A percentile compares a stretch with the other conserved stretches of the same genome.
phyloP scores from a whole-genome alignment of 1,284 basidiomycete genomes.

The Puccinia polysora region DNA sequence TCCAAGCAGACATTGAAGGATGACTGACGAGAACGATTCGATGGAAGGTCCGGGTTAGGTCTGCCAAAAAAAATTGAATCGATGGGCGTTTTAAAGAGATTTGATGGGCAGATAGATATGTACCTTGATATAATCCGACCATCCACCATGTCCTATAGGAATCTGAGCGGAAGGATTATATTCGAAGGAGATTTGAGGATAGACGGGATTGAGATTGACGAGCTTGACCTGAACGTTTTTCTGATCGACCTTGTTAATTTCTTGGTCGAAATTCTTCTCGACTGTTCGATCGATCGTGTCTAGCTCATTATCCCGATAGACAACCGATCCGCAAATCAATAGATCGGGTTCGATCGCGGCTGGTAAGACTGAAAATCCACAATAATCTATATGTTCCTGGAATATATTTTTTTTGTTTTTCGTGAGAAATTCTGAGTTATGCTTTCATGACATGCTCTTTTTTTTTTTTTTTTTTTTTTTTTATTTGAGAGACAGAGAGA shows the following conservation, averaged over 20 bases:
- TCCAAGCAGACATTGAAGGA: background rate
- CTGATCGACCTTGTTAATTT: too few species aligned
- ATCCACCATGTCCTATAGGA: slow-evolving; percentile 10
- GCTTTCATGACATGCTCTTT: background rate
- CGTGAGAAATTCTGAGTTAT: background rate
- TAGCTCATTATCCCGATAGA: background rate
- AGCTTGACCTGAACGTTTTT: slow-evolving; percentile 1
- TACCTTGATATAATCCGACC: slow-evolving; percentile 32
- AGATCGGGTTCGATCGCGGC: slow-evolving; percentile 40
- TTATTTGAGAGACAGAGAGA: background rate
- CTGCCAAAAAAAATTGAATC: background rate
- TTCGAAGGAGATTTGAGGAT: slow-evolving; percentile 9
- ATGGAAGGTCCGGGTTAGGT: background rate
- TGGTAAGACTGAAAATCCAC: slow-evolving; percentile 29
- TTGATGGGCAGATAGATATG: background rate
- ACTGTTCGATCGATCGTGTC: background rate
- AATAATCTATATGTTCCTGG: slow-evolving; percentile 41
- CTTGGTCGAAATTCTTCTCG: too few species aligned
- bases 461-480: too few species aligned
- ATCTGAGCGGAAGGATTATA: background rate
- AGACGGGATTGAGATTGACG: slow-evolving; percentile 12
- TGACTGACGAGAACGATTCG: background rate
- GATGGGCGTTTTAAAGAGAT: background rate
- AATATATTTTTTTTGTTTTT: background rate
- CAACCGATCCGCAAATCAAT: slow-evolving; percentile 2